Evolutionary conservation across 2,329 filamentous ascomycete genomes (phyloP), one percentile per base, ranked within the genome.

Genomic region (Ramularia collo-cygni): DNA sequence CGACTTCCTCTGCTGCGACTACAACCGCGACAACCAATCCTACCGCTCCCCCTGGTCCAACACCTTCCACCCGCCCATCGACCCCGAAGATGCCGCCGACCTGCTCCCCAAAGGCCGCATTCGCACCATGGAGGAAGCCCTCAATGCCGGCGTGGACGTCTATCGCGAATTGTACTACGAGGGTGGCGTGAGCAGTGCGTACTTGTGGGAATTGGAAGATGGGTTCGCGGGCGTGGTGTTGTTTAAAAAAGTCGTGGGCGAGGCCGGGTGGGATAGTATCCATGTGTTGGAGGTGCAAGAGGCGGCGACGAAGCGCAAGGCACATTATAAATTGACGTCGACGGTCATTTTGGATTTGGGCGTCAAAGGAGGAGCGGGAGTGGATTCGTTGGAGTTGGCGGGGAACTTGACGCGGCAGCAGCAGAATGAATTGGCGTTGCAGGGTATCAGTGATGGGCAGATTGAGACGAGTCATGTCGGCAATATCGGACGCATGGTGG

Each of bases 21-120:
- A 98, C 76, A 98, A 98, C 75, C 89, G 92, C 51, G 92, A 98
- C 67, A 92, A 92, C 48, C 90, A 95, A 70, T 93, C 85, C 68
- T 95, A 95, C 76, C 84, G 92, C 48, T 94, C 86, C 51, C 92
- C 92, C n/a, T 98, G 92, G 92, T 92, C 83, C 69, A 96, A 96
- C 69, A 85, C 95, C 67, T 98, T 98, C 65, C 88, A 96, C 63
- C 92, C 90, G 13, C 84, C 88, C 10, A 75, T 95, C 44, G 82
- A 85, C 51, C 75, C 75, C 51, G 75, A 73, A 35, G 76, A 78
- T 35, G 79, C 78, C 16, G 89, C 94, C 60, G 86, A 87, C 1
- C 86, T 88, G 1, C 79, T 93, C 9, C 90, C 90, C 1, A 90
- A 84, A 56, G 92, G 96, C 65, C 74, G 88, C 41, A 86, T 96